Percentiles rank a stretch among this genome's conserved stretches.
These are phyloP conservation scores for Pisolithus thermaeus DNA, from an alignment of 1,284 basidiomycete genomes.

Conservation along the genomic window DNA sequence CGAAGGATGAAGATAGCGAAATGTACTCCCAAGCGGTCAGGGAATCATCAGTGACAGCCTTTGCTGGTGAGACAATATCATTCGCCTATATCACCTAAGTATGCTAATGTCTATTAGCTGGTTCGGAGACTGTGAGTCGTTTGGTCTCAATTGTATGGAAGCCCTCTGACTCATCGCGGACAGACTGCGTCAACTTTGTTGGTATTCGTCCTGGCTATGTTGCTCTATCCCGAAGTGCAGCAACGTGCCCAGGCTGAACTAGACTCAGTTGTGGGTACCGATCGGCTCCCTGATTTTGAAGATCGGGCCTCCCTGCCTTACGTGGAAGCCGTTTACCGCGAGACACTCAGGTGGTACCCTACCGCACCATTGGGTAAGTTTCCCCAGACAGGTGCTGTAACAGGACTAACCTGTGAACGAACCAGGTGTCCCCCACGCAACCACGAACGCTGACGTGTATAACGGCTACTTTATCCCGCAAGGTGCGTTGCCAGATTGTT, in stretches of 20 bases:
- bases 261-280: slow-evolving; percentile 20
- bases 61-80: slow-evolving; percentile 19
- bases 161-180: neutral
- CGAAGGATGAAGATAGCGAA: slow-evolving; percentile 4
- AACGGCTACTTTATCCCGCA: slow-evolving; percentile 25
- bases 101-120: slow-evolving; percentile 17
- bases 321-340: slow-evolving; percentile 25
- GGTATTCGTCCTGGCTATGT: slow-evolving; percentile 24
- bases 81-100: neutral
- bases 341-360: slow-evolving; percentile 27
- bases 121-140: slow-evolving; percentile 24
- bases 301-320: slow-evolving; percentile 25
- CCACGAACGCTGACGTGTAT: slow-evolving; percentile 21
- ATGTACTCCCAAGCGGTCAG: slow-evolving; percentile 20
- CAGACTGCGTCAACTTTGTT: slow-evolving; percentile 25
- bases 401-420: neutral
- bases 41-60: slow-evolving; percentile 26
- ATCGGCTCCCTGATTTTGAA: slow-evolving; percentile 22
- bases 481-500: slow-evolving; percentile 17
- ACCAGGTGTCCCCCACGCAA: slow-evolving; percentile 27
- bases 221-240: slow-evolving; percentile 24
- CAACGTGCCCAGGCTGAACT: slow-evolving; percentile 23
- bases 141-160: neutral
- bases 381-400: neutral
- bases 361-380: slow-evolving; percentile 17